Evolutionary conservation across 345 rosid species (phyloP).

Genomic region (Brassica nigra): DNA sequence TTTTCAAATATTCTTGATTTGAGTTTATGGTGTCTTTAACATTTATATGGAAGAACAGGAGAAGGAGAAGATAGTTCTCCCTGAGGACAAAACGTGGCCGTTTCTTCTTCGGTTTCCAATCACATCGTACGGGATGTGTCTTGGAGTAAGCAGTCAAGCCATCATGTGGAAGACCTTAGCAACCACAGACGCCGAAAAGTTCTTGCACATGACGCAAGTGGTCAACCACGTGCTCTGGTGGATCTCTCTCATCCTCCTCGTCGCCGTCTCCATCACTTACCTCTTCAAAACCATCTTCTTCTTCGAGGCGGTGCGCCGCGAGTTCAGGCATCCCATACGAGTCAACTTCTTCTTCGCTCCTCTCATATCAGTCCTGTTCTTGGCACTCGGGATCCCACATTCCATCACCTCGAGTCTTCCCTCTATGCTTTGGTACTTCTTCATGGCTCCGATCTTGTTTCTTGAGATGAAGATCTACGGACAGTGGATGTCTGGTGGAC

Average conservation of each 20-base stretch:
- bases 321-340: constrained; percentile 80
- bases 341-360: constrained; percentile 97
- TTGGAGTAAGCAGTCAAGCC: constrained; percentile 91
- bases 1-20: not conserved
- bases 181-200: constrained; percentile 59
- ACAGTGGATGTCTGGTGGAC: constrained; percentile 98
- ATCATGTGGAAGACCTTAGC: constrained; percentile 85
- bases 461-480: constrained; percentile 89
- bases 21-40: not conserved
- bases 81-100: constrained; percentile 83
- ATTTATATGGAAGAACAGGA: constrained; percentile 44
- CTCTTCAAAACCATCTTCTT: constrained; percentile 59
- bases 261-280: constrained; percentile 54
- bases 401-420: constrained; percentile 49
- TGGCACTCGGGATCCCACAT: constrained; percentile 76
- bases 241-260: constrained; percentile 59
- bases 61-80: constrained; percentile 72
- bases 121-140: constrained; percentile 90
- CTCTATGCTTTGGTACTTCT: constrained; percentile 67
- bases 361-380: constrained; percentile 73
- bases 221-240: constrained; percentile 69
- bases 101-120: constrained; percentile 80
- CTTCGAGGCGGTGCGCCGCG: constrained; percentile 92
- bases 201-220: constrained; percentile 56
- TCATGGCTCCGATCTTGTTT: constrained; percentile 75